Percentiles rank a stretch among this genome's conserved stretches.
Conservation (phyloP, 2,329 filamentous ascomycete species). For the Graphilbum fragrans region DNA sequence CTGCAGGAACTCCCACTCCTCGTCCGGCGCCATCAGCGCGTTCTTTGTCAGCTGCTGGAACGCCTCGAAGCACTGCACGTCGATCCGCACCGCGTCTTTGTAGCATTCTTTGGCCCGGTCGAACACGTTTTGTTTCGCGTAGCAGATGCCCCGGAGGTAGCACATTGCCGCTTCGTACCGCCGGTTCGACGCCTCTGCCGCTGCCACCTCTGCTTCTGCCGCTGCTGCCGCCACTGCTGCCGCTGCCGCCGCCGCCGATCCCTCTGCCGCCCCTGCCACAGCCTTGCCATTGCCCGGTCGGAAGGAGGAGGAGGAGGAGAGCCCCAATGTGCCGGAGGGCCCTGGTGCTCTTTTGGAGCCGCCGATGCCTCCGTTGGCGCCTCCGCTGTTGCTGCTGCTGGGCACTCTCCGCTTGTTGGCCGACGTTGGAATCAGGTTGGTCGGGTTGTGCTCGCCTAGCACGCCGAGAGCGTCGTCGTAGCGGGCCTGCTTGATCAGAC, state of each 20-base stretch:
- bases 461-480: conserved; percentile 80
- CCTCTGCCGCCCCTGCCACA: not conserved
- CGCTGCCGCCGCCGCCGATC: not conserved
- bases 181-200: conserved; percentile 37
- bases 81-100: conserved; percentile 91
- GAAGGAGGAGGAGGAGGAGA: no score
- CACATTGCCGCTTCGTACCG: conserved; percentile 96
- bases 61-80: conserved; percentile 96
- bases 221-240: conserved; percentile 1
- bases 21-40: conserved; percentile 74
- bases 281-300: no score
- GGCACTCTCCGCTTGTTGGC: conserved; percentile 53
- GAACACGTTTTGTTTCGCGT: conserved; percentile 93
- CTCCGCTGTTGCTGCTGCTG: conserved; percentile 1
- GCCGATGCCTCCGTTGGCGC: not conserved
- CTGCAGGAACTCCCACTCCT: conserved; percentile 82
- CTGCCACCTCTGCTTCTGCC: conserved; percentile 5
- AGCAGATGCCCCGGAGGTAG: conserved; percentile 85
- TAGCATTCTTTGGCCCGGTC: conserved; percentile 97
- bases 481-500: conserved; percentile 81
- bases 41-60: conserved; percentile 98
- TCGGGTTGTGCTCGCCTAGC: conserved; percentile 88
- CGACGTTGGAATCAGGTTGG: conserved; percentile 63
- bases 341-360: not conserved
- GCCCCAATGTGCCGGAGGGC: no score